Evolutionary conservation across 768 basidiomycete genomes (phyloP), one percentile per base, ranked within the genome.

Genomic region (Mrakia hoshinonis): DNA sequence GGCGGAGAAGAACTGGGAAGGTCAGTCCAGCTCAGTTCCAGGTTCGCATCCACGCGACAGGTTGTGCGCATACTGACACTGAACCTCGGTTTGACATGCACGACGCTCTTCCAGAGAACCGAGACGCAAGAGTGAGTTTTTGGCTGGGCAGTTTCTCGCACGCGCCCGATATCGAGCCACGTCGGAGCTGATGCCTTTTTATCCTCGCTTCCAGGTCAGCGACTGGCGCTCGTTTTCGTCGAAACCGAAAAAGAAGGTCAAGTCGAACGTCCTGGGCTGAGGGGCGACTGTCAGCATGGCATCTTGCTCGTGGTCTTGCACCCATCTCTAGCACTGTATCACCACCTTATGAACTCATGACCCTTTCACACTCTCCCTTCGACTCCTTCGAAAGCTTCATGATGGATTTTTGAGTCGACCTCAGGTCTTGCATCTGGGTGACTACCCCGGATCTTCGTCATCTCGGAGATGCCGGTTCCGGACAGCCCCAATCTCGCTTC

Each of bases 1-100:
- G 75, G 90, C 93, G 7, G 91, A 94, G 75, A 89, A 87, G 75
- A 81, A 79, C 31, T 96, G 92, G 92, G 92, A 95, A 83, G 91
- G 92, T 92, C 74, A 47, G 78, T 74, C 43, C 81, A 39, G 60
- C 26, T 58, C 61, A 43, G 66, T 24, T 38, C 4, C 34, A 62
- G 22, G 39, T 63, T 18, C 36, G 3, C 49, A 48, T 43, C 46
- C 34, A 47, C 46, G 3, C 51, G 36, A 58, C 68, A 7, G 43
- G 15, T 26, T 4, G 43, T 20, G 31, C 38, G 5, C 6, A 0
- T 1, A 48, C 54, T 60, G 66, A 58, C 67, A 34, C 6, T 1
- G 2, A 24, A 1, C 1, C 34, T 7, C 31, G 12, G 0, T 36
- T n/a, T 31, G 20, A 26, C 31, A 1, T 3, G 1, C 11, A 24